Evolutionary conservation across 2,329 filamentous ascomycete species (phyloP).

Genomic region (Pyrenochaeta sp.): DNA sequence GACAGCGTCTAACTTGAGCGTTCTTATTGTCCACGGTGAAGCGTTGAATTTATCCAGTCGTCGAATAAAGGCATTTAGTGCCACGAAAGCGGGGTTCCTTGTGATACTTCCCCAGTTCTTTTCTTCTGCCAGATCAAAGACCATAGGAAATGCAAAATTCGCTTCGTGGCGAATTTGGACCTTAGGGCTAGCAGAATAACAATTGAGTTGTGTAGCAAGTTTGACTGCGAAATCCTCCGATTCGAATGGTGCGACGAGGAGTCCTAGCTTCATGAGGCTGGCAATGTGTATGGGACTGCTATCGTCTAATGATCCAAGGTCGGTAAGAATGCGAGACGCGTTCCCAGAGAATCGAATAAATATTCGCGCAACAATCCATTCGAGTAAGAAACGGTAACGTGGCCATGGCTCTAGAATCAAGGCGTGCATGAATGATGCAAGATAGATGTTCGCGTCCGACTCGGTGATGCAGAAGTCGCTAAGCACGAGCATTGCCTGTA

Average conservation of each 20-base stretch:
- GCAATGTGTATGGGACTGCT: slow-evolving; percentile 58
- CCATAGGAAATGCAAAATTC: slow-evolving; percentile 57
- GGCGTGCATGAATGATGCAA: slow-evolving; percentile 51
- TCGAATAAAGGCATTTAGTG: slow-evolving; percentile 55
- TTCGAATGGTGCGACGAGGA: slow-evolving; percentile 52
- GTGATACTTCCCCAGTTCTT: slow-evolving; percentile 49
- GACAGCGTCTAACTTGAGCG: slow-evolving; percentile 52
- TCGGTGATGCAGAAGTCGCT: slow-evolving; percentile 47
- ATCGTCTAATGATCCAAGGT: slow-evolving; percentile 53
- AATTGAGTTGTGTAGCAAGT: slow-evolving; percentile 54
- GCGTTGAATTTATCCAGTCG: slow-evolving; percentile 54
- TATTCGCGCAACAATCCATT: slow-evolving; percentile 58
- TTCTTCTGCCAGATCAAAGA: slow-evolving; percentile 52
- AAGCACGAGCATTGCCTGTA: slow-evolving; percentile 57
- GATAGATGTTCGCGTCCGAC: slow-evolving; percentile 39
- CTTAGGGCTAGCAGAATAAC: slow-evolving; percentile 58
- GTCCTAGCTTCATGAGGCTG: slow-evolving; percentile 57
- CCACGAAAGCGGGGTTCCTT: slow-evolving; percentile 51
- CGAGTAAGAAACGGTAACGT: slow-evolving; percentile 56
- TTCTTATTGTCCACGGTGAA: slow-evolving; percentile 50
- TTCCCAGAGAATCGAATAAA: slow-evolving; percentile 48
- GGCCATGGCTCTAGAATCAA: slow-evolving; percentile 58
- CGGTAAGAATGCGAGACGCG: slow-evolving; percentile 43
- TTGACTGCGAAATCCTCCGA: slow-evolving; percentile 50
- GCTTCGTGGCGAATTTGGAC: slow-evolving; percentile 63